Conservation (phyloP, 148 eudicot species). For the Linanthus parryae region DNA sequence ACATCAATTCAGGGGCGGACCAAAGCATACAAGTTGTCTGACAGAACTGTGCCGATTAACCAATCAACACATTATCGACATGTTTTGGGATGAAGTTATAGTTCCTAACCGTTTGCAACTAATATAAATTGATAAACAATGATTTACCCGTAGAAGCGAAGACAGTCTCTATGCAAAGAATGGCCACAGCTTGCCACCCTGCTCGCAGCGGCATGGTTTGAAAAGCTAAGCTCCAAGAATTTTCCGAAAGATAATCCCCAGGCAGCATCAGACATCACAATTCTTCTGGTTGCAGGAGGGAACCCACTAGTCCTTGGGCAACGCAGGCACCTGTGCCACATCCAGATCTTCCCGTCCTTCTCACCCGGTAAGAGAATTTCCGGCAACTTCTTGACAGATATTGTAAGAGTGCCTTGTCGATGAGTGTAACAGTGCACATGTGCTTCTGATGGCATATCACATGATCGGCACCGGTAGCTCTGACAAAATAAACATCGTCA, state of each 20-base stretch:
- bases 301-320: conserved; percentile 75
- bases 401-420: conserved; percentile 90
- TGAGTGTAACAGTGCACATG: conserved; percentile 97
- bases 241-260: conserved; percentile 99
- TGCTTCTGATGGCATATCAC: conserved; percentile 89
- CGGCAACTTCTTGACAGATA: conserved; percentile 82
- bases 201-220: conserved; percentile 98
- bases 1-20: no score
- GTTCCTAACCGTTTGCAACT: not conserved
- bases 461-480: conserved; percentile 69
- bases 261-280: conserved; percentile 98
- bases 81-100: no score
- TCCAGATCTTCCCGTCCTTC: conserved; percentile 93
- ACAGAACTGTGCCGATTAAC: no score
- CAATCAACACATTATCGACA: no score
- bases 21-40: no score
- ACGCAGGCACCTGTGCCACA: conserved; percentile 97
- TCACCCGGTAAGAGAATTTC: conserved; percentile 78
- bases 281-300: conserved; percentile 91
- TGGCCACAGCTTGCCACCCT: conserved; percentile 99
- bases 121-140: not conserved
- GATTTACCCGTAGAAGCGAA: conserved; percentile 89
- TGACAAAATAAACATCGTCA: conserved; percentile 16
- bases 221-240: conserved; percentile 95
- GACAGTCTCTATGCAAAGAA: conserved; percentile 92